Conservation (phyloP, 2,329 filamentous ascomycete genomes). For the Hirsutella rhossiliensis region DNA sequence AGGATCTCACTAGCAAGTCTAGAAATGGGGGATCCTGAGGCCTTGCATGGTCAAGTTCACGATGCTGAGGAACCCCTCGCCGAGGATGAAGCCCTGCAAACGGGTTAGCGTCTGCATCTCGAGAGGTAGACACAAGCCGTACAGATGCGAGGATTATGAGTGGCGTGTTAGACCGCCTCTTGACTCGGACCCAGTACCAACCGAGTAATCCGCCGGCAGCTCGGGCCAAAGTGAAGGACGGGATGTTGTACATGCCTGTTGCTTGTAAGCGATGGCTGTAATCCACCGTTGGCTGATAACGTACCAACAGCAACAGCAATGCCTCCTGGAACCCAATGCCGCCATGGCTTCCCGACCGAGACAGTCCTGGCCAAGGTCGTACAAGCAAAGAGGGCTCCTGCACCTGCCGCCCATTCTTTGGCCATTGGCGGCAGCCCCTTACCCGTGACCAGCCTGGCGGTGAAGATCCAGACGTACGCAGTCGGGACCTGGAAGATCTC, state of each 20-base stretch:
- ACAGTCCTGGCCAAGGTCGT: slow-evolving; percentile 61
- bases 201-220: slow-evolving; percentile 64
- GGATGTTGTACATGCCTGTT: slow-evolving; percentile 89
- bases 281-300: slow-evolving; percentile 5
- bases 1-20: slow-evolving; percentile 1
- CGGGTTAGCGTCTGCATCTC: not conserved
- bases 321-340: slow-evolving; percentile 71
- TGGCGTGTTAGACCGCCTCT: slow-evolving; percentile 50
- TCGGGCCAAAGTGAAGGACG: slow-evolving; percentile 84
- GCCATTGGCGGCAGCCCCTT: slow-evolving; percentile 78
- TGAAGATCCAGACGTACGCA: slow-evolving; percentile 96
- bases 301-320: slow-evolving; percentile 88
- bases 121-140: slow-evolving; percentile 10
- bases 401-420: slow-evolving; percentile 62
- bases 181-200: slow-evolving; percentile 61
- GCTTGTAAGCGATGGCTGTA: not conserved
- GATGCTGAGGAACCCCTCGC: slow-evolving; percentile 86
- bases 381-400: slow-evolving; percentile 61
- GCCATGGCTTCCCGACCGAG: slow-evolving; percentile 47
- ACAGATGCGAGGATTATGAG: slow-evolving; percentile 78
- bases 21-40: slow-evolving; percentile 62
- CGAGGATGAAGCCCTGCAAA: slow-evolving; percentile 68
- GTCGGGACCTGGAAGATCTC: slow-evolving; percentile 89
- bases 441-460: slow-evolving; percentile 82
- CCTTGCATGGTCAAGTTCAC: slow-evolving; percentile 77